These are phyloP conservation scores for Fusarium sublunatum DNA, from an alignment of 2,329 filamentous ascomycete genomes.

Conservation along the genomic window DNA sequence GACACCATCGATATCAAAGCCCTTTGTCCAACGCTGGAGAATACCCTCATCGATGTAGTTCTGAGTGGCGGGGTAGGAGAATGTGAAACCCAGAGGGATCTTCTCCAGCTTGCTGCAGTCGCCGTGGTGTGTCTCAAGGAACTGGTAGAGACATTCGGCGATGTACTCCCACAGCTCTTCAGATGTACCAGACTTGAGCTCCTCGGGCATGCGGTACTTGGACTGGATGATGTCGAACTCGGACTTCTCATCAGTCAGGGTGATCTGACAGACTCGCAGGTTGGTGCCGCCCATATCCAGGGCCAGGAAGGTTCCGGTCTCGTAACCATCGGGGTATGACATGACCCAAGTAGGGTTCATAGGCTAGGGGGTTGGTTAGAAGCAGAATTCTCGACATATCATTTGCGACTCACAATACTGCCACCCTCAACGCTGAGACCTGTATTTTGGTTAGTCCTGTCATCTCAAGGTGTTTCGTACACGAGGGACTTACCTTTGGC, in stretches of 20 bases:
- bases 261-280: conserved; percentile 92
- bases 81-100: conserved; percentile 90
- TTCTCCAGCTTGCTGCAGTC: conserved; percentile 70
- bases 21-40: conserved; percentile 96
- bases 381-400: background rate
- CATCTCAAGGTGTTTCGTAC: background rate
- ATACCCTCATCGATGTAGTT: conserved; percentile 93
- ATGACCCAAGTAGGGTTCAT: conserved; percentile 99
- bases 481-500: conserved; percentile 71
- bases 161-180: conserved; percentile 96
- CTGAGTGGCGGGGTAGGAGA: conserved; percentile 94
- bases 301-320: conserved; percentile 88
- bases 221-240: conserved; percentile 96
- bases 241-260: conserved; percentile 84
- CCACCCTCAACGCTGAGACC: conserved; percentile 88
- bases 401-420: conserved; percentile 79
- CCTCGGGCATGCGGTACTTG: conserved; percentile 94
- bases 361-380: conserved; percentile 67
- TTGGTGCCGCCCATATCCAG: conserved; percentile 98
- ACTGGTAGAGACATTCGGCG: conserved; percentile 90
- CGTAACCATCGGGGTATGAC: conserved; percentile 85
- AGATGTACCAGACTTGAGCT: conserved; percentile 84
- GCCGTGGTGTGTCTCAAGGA: conserved; percentile 86
- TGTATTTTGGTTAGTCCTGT: conserved; percentile 49
- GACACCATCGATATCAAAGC: conserved; percentile 92